A percentile compares a stretch with the other conserved stretches of the same genome.
These are phyloP conservation scores for Calonectria henricotiae DNA, from an alignment of 2,329 filamentous ascomycete species.

Conservation along the genomic window DNA sequence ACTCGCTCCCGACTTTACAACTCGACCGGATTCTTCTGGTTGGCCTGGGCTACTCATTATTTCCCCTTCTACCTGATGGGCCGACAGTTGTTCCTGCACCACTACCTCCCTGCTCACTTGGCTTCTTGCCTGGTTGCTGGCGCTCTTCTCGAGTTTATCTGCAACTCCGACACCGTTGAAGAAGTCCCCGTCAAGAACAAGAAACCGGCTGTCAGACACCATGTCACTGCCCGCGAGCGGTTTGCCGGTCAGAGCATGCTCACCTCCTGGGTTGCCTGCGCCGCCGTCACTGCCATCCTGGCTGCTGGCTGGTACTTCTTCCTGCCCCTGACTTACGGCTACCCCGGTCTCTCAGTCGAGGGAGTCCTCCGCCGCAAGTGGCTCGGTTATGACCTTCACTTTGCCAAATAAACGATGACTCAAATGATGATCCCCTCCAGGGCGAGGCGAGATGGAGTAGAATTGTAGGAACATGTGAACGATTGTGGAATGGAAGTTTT, in stretches of 20 bases:
- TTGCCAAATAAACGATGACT: conserved; percentile 83
- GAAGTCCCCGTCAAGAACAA: conserved; percentile 69
- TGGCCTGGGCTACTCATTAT: conserved; percentile 98
- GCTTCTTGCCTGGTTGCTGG: conserved; percentile 93
- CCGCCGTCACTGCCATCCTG: conserved; percentile 78
- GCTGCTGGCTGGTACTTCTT: conserved; percentile 93
- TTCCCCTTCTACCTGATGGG: conserved; percentile 99
- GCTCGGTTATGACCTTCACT: conserved; percentile 97
- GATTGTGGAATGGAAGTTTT: conserved; percentile 25
- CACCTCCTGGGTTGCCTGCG: conserved; percentile 84
- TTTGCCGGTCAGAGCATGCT: conserved; percentile 85
- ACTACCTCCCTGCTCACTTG: conserved; percentile 95
- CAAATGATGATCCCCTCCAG: conserved; percentile 25
- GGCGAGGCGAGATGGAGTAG: conserved; percentile 9
- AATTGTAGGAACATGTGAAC: conserved; percentile 35
- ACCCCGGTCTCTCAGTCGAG: conserved; percentile 86
- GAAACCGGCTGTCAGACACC: conserved; percentile 69
- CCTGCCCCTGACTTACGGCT: conserved; percentile 94
- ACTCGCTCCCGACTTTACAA: conserved; percentile 97
- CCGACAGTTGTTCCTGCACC: conserved; percentile 96
- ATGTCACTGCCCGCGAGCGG: conserved; percentile 86
- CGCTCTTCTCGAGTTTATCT: conserved; percentile 94
- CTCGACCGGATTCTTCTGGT: conserved; percentile 98
- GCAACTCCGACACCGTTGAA: conserved; percentile 85
- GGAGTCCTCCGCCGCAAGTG: conserved; percentile 90